phyloP scores from a whole-genome alignment of 2,329 filamentous ascomycete species.

The Didymella pinodella region DNA sequence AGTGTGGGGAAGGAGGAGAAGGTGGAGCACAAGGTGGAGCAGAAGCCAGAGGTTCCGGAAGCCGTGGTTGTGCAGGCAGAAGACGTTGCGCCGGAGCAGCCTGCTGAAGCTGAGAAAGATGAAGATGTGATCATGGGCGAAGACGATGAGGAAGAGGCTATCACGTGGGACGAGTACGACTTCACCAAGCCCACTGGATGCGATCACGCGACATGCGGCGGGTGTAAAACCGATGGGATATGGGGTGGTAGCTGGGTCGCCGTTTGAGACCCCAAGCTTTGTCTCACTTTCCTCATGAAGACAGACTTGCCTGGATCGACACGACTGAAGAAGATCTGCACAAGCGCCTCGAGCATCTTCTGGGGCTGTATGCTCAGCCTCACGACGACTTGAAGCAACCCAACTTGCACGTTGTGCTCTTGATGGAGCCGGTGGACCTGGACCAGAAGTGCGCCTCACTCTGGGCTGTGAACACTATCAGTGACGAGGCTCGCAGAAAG shows the following conservation, averaged over 20 bases:
- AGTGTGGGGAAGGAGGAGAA: constrained; percentile 21
- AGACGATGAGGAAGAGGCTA: constrained; percentile 27
- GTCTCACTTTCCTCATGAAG: too few relatives aligned
- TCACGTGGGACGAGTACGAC: constrained; percentile 60
- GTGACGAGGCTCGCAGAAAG: not conserved
- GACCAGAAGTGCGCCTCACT: not conserved
- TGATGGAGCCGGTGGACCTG: not conserved
- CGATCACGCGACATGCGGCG: constrained; percentile 36
- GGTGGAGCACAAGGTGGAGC: constrained; percentile 1
- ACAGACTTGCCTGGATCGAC: not conserved
- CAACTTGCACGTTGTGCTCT: not conserved
- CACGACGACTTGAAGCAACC: not conserved
- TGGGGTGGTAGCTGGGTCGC: constrained; percentile 29
- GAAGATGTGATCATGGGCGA: constrained; percentile 45
- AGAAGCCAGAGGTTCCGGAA: constrained; percentile 13
- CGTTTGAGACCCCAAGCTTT: constrained; percentile 48
- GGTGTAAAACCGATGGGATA: constrained; percentile 36
- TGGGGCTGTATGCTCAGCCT: not conserved
- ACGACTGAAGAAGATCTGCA: not conserved
- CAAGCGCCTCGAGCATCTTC: not conserved
- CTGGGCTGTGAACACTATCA: too few relatives aligned
- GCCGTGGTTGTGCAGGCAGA: constrained; percentile 39
- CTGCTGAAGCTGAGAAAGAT: constrained; percentile 26
- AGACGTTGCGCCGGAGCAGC: not conserved
- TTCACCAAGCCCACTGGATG: constrained; percentile 62